Evolutionary conservation across 2,329 filamentous ascomycete species (phyloP).

Genomic region (Capronia epimyces): DNA sequence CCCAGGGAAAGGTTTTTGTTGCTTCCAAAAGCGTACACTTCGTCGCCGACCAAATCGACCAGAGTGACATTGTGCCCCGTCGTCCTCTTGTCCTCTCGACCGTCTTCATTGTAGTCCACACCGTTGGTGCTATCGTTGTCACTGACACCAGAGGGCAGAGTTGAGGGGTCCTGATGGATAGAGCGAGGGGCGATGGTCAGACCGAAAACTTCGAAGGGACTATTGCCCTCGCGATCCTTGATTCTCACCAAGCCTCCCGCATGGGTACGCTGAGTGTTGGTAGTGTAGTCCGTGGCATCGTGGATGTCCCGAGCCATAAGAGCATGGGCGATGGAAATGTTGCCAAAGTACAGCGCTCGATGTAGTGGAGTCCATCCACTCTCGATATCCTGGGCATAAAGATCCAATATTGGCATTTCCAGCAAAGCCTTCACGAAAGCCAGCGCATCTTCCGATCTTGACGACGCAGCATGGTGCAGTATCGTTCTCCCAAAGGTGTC

Average conservation of each 20-base stretch:
- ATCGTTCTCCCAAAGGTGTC: conserved; percentile 78
- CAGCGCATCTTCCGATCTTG: conserved; percentile 61
- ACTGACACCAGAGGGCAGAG: conserved; percentile 26
- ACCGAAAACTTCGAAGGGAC: conserved; percentile 87
- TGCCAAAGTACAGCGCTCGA: conserved; percentile 82
- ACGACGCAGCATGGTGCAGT: conserved; percentile 77
- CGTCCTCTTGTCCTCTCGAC: conserved; percentile 31
- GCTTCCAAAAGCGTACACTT: conserved; percentile 89
- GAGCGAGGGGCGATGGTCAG: conserved; percentile 76
- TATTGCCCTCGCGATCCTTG: conserved; percentile 91
- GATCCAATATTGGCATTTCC: conserved; percentile 73
- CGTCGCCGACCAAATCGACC: conserved; percentile 60
- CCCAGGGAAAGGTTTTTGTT: conserved; percentile 93
- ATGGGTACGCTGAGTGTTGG: conserved; percentile 51
- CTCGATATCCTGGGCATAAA: conserved; percentile 81
- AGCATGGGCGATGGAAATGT: conserved; percentile 75
- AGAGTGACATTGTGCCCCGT: conserved; percentile 33
- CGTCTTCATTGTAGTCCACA: conserved; percentile 46
- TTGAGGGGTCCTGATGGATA: conserved; percentile 41
- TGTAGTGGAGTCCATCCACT: conserved; percentile 96
- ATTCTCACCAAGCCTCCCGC: conserved; percentile 80
- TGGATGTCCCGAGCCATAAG: conserved; percentile 72
- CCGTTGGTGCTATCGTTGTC: conserved; percentile 31
- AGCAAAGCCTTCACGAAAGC: conserved; percentile 74
- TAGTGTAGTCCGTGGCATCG: conserved; percentile 58